Base-by-base conservation (phyloP, 306 rosid species). In the Glycine latifolia region DNA sequence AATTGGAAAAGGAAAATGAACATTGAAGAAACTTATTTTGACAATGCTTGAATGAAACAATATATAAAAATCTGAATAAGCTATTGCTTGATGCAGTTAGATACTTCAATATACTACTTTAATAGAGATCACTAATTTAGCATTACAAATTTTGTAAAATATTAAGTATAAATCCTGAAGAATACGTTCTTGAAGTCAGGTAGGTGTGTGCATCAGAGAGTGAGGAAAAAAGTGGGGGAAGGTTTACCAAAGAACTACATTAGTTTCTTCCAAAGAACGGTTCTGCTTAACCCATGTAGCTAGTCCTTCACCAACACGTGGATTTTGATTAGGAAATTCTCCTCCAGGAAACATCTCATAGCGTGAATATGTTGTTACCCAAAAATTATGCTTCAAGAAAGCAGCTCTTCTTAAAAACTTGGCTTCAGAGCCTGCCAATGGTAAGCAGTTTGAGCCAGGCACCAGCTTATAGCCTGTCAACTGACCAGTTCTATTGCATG, bases 321-420 rank as follows among this genome's bases (percentile, higher is more conserved):
- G 97, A 87, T 94, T 94, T 81, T 94, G 98, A 85, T 94, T 94
- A 3, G 98, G 97, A 70, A 94, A 94, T 82, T 94, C 94, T 78
- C 97, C 98, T 73, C 98, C 98, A 9, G 97, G 97, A 85, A 85
- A 92, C 92, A 84, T 82, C 80, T 94, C 96, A 85, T 84, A 87
- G 4, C 82, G 91, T 31, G 98, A 77, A 73, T 88, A 92, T 60
- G 81, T 72, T 58, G 97, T 92, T 63, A 92, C 97, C 98, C 98
- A 94, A 73, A 94, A 91, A 87, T 92, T 94, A 62, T 94, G 98
- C 87, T 94, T 94, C 89, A 94, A 87, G 91, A 94, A 94, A 78
- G 98, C 88, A 82, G 94, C 96, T 92, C 97, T 87, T 86, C 97
- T 87, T 59, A 94, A 81, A 81, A 94, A 94, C 89, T 89, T 92